Conservation (phyloP, 768 basidiomycete genomes). For the Xerocomellus intermedius region DNA sequence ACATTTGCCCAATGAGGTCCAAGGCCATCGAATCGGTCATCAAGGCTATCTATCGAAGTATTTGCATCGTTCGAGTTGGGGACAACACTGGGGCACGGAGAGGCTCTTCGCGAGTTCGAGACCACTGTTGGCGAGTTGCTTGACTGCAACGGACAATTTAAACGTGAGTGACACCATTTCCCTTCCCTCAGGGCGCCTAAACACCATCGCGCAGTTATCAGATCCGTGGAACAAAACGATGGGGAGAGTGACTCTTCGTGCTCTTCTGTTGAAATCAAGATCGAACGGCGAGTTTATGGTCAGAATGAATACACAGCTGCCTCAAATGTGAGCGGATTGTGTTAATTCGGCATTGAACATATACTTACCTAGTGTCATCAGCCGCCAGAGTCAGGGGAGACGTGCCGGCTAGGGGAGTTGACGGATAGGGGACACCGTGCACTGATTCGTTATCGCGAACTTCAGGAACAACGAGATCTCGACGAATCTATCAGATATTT, state of each 20-base stretch:
- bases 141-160: not conserved
- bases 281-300: not conserved
- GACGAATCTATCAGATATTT: slow-evolving; percentile 19
- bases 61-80: slow-evolving; percentile 7
- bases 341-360: not conserved
- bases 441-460: not conserved
- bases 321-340: not conserved
- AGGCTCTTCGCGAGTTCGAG: not conserved
- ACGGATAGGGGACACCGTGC: not conserved
- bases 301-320: not conserved
- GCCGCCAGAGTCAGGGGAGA: not conserved
- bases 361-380: not conserved
- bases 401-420: not conserved
- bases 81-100: slow-evolving; percentile 3
- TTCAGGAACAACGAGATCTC: slow-evolving; percentile 5
- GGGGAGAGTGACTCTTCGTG: too few species aligned
- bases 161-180: not conserved
- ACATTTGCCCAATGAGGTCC: not conserved
- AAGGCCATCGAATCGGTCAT: not conserved
- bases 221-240: not conserved
- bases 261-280: not conserved
- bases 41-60: not conserved
- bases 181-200: not conserved
- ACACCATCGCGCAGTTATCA: not conserved
- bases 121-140: not conserved